Evolutionary conservation across 2,329 filamentous ascomycete genomes (phyloP), one percentile per base, ranked within the genome.

Genomic region (Penicillium capsulatum): DNA sequence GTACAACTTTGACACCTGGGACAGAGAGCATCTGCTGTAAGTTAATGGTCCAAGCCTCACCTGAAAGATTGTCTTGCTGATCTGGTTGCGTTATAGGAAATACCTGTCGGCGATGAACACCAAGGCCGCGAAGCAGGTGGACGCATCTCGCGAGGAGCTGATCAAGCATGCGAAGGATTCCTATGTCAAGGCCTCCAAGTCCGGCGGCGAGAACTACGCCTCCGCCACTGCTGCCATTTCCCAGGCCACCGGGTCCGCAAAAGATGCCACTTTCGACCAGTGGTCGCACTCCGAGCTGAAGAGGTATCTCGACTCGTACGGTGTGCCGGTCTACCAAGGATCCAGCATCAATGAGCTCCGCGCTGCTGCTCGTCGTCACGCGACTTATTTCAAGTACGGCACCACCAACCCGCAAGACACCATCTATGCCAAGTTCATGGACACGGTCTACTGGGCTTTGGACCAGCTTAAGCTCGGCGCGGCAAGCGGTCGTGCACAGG

Each of bases 1-100:
- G 3, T 90, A 86, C 84, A 87, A 81, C 11, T 89, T 88, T 60
- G 84, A 90, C 51, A 86, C 87, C 46, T 81, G 84, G 65, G 84
- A 79, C 27, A 73, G 75, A 36, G 81, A 87, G 2, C 84, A 86
- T 56, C 65, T 91, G 32, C 82, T 80, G 71, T 74, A 64, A 58
- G 68, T 49, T 17, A 17, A 22, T 22, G 19, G 14, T 0, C 11
- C 11, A 10, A 14, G 5, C n/a, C n/a, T 8, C 20, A 28, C 8
- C 3, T 10, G 9, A 4, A 11, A 31, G 46, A 36, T 58, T 60
- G 19, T 26, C 9, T 24, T n/a, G n/a, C 79, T 65, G 71, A 40
- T 45, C 45, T 26, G 26, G 17, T 33, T n/a, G 22, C 16, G 19
- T 22, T 22, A 22, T 26, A 73, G 70, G 50, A 71, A 71, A 45